phyloP scores from a whole-genome alignment of 2,329 filamentous ascomycete species.

The Alternaria sp. region DNA sequence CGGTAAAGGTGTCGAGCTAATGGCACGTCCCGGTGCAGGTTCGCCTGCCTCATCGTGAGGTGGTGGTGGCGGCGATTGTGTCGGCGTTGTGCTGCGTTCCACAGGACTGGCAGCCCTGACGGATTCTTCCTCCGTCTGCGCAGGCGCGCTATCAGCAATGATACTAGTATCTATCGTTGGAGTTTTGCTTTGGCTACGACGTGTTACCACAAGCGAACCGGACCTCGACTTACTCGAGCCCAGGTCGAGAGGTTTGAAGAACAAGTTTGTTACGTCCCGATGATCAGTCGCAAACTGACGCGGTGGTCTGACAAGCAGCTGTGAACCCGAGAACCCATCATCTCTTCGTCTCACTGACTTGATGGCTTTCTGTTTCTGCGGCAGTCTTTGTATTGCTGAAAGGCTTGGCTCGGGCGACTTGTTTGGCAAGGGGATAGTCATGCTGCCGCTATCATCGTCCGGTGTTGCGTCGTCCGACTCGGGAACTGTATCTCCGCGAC shows the following conservation, averaged over 20 bases:
- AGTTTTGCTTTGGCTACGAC: not conserved
- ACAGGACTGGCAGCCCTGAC: not conserved
- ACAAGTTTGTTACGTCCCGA: not conserved
- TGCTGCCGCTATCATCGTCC: not conserved
- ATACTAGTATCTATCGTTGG: not conserved
- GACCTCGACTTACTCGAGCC: not conserved
- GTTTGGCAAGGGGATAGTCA: not conserved
- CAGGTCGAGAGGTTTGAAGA: not conserved
- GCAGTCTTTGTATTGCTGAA: not conserved
- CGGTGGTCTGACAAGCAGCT: not conserved
- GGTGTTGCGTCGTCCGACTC: conserved; percentile 2
- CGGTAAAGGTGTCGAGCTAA: not conserved
- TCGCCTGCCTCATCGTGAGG: not conserved
- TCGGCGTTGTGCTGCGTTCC: not conserved
- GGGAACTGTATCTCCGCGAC: conserved; percentile 7
- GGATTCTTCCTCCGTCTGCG: not conserved
- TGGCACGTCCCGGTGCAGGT: not conserved
- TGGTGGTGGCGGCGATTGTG: not conserved
- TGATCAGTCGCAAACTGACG: not conserved
- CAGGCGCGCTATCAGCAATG: not conserved
- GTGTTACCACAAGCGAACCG: not conserved
- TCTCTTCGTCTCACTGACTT: conserved; percentile 7
- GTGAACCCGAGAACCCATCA: not conserved
- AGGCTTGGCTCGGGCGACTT: not conserved
- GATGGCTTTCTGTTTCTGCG: conserved; percentile 8